Evolutionary conservation across 495 filamentous ascomycete species (phyloP).

Genomic region (Penicillium flavigenum): DNA sequence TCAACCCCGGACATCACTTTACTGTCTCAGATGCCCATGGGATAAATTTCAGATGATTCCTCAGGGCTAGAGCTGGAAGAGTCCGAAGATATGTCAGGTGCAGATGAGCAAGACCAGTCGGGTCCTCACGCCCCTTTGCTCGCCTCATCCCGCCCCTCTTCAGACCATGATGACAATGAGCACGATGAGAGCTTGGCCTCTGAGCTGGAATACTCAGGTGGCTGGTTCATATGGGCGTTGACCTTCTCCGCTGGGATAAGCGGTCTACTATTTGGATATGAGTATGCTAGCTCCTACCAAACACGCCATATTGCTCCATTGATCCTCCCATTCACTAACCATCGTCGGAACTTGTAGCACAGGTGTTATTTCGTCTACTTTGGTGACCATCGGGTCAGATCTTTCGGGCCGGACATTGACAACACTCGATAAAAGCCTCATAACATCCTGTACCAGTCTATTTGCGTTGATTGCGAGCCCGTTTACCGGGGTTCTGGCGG

Average conservation of each 20-base stretch:
- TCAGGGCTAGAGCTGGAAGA: slow-evolving; percentile 6
- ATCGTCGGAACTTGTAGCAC: slow-evolving; percentile 54
- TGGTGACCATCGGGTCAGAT: slow-evolving; percentile 74
- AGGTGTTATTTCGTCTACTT: slow-evolving; percentile 84
- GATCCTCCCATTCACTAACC: slow-evolving; percentile 16
- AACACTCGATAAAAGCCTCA: slow-evolving; percentile 77
- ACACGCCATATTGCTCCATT: not conserved
- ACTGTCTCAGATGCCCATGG: not conserved
- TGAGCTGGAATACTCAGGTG: slow-evolving; percentile 27
- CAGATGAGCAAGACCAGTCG: slow-evolving; percentile 25
- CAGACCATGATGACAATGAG: slow-evolving; percentile 15
- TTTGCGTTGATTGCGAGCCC: slow-evolving; percentile 79
- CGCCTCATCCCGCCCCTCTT: slow-evolving; percentile 15
- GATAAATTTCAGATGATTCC: slow-evolving; percentile 10
- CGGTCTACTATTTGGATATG: slow-evolving; percentile 85
- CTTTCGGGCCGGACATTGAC: slow-evolving; percentile 67
- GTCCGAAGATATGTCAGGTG: slow-evolving; percentile 26
- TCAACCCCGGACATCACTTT: slow-evolving; percentile 16
- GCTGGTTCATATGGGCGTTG: slow-evolving; percentile 67
- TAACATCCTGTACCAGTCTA: slow-evolving; percentile 79
- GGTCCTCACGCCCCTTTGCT: slow-evolving; percentile 37
- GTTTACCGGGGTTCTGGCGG: slow-evolving; percentile 71
- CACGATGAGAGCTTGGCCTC: slow-evolving; percentile 15
- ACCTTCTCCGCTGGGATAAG: slow-evolving; percentile 81
- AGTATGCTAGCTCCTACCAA: slow-evolving; percentile 39